Evolutionary conservation across 75 land plant species (phyloP).

Genomic region (Ceratopteris richardii): DNA sequence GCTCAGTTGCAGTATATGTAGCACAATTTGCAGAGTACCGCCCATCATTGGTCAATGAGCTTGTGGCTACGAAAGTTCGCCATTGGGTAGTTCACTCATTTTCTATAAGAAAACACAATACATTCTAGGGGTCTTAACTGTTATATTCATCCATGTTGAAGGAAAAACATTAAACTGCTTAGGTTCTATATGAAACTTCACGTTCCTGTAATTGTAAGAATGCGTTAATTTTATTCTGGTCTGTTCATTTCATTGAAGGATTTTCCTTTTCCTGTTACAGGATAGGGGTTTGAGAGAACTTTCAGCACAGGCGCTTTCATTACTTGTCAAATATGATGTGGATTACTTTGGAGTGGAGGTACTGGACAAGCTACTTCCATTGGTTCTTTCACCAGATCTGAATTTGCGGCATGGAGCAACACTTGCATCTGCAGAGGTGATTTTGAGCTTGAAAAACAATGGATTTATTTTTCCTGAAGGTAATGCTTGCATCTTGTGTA

Average conservation of each 20-base stretch:
- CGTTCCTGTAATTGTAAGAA: no score
- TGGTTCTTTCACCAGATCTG: constrained; percentile 79
- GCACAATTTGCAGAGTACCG: constrained; percentile 77
- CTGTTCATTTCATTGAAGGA: no score
- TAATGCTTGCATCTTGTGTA: constrained; percentile 19
- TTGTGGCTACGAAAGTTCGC: constrained; percentile 54
- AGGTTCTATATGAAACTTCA: no score
- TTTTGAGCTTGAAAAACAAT: constrained; percentile 47
- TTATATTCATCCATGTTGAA: no score
- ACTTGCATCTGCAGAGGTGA: constrained; percentile 74
- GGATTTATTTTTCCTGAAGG: constrained; percentile 59
- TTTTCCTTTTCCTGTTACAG: constrained; percentile 36
- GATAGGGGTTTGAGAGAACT: constrained; percentile 84
- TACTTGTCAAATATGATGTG: constrained; percentile 78
- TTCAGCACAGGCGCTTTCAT: constrained; percentile 71
- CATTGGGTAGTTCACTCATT: constrained; percentile 72
- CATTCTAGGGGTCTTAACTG: no score
- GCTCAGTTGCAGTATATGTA: constrained; percentile 65
- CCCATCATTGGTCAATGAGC: constrained; percentile 65
- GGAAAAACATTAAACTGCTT: no score
- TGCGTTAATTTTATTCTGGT: no score
- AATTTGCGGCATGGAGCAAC: constrained; percentile 96
- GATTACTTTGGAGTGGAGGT: constrained; percentile 55
- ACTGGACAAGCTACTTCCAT: constrained; percentile 58
- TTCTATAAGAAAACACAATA: no score